Evolutionary conservation across 352 stramenopile genomes (phyloP), one percentile per base, ranked within the genome.

Genomic region (Globisporangium carolinianum): DNA sequence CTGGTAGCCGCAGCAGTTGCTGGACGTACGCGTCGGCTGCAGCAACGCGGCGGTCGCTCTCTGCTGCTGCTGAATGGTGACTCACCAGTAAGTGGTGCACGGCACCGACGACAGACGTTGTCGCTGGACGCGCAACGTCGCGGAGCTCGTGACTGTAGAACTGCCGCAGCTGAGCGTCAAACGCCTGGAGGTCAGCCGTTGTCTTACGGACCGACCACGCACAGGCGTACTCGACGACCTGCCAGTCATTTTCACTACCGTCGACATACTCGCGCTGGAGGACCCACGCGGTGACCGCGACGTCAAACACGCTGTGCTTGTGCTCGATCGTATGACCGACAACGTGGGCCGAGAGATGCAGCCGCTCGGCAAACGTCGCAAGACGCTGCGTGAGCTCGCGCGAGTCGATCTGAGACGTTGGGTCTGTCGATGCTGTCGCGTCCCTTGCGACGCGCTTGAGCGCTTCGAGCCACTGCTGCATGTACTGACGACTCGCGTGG

Each of bases 211-310:
- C 17, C 36, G 56, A 64, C 80, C 80, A 89, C 14, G 66, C 53
- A 11, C 71, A 83, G 10, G 80, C 67, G 65, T 91, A 89, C 60
- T 91, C 76, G 59, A 85, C 61, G 52, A 89, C 61, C 51, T 88
- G 67, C 80, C 80, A 89, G 39, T 43, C 39, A 12, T 12, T 43
- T 43, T 43, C 11, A 12, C 4, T 43, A 14, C 7, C 3, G 10
- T 54, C 36, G 8, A 73, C 66, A 35, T 83, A 69, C 58, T 91
- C 80, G 7, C 76, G 70, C 47, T 77, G 64, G 36, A 91, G 67
- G 55, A 79, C 79, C 80, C 80, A 91, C 9, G 76, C 75, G 37
- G 80, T 76, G 32, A 77, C 65, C 6, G 65, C 67, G 43, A 91
- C 17, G 38, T 86, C 69, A 61, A 87, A 89, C 10, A 68, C 68